These are phyloP conservation scores for Neonectria punicea DNA, from an alignment of 2,329 filamentous ascomycete species.

Conservation along the genomic window DNA sequence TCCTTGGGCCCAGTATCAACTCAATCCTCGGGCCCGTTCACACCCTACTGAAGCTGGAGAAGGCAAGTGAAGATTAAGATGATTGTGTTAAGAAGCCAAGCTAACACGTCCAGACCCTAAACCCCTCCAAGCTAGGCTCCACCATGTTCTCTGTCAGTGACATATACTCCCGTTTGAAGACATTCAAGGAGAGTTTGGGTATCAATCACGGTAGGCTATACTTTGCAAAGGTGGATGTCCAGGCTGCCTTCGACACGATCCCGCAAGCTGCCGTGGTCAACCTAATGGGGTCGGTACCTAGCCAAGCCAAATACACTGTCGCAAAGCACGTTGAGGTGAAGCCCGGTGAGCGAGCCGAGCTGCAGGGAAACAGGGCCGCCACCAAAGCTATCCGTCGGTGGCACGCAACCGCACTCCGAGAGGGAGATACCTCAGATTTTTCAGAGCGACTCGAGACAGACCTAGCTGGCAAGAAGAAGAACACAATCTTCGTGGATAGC, in stretches of 20 bases:
- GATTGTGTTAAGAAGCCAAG: not conserved
- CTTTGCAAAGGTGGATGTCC: conserved; percentile 93
- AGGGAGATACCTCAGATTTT: conserved; percentile 56
- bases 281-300: conserved; percentile 69
- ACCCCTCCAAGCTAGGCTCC: conserved; percentile 75
- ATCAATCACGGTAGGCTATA: conserved; percentile 65
- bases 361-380: conserved; percentile 33
- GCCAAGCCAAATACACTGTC: conserved; percentile 73
- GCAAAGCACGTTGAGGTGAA: conserved; percentile 80
- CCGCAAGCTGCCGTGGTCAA: conserved; percentile 79
- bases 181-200: conserved; percentile 69
- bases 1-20: conserved; percentile 57
- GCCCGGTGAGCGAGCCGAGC: conserved; percentile 50
- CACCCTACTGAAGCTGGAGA: conserved; percentile 82
- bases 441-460: conserved; percentile 55
- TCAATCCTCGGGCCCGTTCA: conserved; percentile 76
- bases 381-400: conserved; percentile 60
- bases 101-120: conserved; percentile 48
- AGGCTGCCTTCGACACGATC: conserved; percentile 94
- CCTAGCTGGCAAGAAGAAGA: conserved; percentile 59
- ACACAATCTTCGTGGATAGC: conserved; percentile 82
- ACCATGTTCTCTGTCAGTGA: conserved; percentile 85
- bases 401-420: conserved; percentile 60
- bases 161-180: conserved; percentile 77
- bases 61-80: conserved; percentile 55